Evolutionary conservation across 2,329 filamentous ascomycete genomes (phyloP).

Genomic region (Talaromyces funiculosus): DNA sequence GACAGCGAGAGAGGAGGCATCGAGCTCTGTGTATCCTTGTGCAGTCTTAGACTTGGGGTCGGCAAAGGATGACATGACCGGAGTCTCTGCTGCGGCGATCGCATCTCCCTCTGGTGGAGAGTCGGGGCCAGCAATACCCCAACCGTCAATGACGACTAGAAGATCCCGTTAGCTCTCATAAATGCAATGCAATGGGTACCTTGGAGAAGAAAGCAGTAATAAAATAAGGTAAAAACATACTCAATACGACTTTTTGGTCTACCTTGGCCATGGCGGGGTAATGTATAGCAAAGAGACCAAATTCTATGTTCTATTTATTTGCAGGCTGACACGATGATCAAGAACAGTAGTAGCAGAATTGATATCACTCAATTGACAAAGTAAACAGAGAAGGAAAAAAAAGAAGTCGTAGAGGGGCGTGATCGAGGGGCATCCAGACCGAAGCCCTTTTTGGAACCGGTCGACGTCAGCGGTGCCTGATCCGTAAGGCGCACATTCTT

Average conservation of each 20-base stretch:
- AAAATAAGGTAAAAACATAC: constrained; percentile 40
- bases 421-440: constrained; percentile 14
- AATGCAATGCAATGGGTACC: background rate
- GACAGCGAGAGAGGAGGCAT: constrained; percentile 92
- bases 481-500: constrained; percentile 16
- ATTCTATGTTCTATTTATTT: background rate
- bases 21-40: constrained; percentile 84
- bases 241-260: constrained; percentile 65
- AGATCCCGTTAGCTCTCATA: constrained; percentile 26
- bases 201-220: background rate
- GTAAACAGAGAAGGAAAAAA: constrained; percentile 11
- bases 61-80: constrained; percentile 84
- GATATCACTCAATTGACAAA: background rate
- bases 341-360: background rate
- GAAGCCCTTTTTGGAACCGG: constrained; percentile 26
- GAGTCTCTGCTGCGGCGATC: constrained; percentile 87
- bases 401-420: constrained; percentile 5
- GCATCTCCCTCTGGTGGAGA: constrained; percentile 89
- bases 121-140: constrained; percentile 77
- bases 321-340: background rate
- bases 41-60: constrained; percentile 61
- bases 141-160: constrained; percentile 95
- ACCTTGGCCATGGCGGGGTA: constrained; percentile 56
- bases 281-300: background rate
- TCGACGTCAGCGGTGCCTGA: constrained; percentile 26